A percentile compares a stretch with the other conserved stretches of the same genome.
Conservation (phyloP, 306 rosid genomes). For the Vigna nakashimae region DNA sequence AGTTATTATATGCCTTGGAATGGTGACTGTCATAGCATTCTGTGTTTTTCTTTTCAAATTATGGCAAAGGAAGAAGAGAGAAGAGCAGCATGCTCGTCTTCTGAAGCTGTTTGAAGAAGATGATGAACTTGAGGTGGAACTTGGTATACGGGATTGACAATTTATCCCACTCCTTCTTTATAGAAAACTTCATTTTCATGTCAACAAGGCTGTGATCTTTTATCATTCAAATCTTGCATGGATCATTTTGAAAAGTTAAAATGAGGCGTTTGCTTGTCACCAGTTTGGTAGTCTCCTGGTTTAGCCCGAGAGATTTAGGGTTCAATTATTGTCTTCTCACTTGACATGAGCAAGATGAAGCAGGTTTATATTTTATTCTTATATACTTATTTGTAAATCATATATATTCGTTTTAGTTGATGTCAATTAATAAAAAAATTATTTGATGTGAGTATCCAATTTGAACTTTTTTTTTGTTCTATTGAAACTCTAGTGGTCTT, state of each 20-base stretch:
- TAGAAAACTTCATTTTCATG: constrained; percentile 34
- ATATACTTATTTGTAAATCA: constrained; percentile 46
- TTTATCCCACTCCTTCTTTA: constrained; percentile 30
- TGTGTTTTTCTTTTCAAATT: constrained; percentile 62
- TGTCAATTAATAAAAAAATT: constrained; percentile 31
- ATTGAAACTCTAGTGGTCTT: no score
- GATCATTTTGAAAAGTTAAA: constrained; percentile 39
- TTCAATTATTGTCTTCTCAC: constrained; percentile 37
- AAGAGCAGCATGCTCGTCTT: constrained; percentile 84
- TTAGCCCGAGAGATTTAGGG: constrained; percentile 38
- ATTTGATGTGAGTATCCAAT: constrained; percentile 19
- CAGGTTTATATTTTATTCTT: constrained; percentile 30
- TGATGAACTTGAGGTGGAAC: constrained; percentile 92
- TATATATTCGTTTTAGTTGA: constrained; percentile 38
- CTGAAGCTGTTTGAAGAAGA: constrained; percentile 92
- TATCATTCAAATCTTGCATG: constrained; percentile 37
- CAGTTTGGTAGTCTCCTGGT: constrained; percentile 33
- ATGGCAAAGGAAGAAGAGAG: constrained; percentile 92
- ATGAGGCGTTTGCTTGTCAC: constrained; percentile 34
- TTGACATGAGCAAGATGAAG: constrained; percentile 28
- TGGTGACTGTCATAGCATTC: constrained; percentile 57
- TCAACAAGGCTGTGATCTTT: constrained; percentile 24
- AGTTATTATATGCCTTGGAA: constrained; percentile 54
- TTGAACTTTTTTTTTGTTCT: background rate
- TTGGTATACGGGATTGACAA: constrained; percentile 81